Conservation (phyloP, 805 yeast species). For the Wickerhamomyces tratensis region DNA sequence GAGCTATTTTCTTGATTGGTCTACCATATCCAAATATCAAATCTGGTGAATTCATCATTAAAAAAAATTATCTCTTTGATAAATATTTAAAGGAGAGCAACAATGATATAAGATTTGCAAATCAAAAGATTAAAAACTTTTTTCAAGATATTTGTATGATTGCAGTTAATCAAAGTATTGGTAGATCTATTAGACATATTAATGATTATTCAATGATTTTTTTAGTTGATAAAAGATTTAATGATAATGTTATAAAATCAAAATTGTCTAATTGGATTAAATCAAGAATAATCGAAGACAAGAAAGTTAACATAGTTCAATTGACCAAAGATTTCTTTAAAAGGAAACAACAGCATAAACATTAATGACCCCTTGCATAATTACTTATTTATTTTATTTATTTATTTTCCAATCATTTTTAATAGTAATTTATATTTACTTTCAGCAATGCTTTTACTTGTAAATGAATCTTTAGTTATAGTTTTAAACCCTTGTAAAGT, state of each 20-base stretch:
- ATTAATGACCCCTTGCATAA: too few species aligned
- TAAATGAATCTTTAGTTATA: too few species aligned
- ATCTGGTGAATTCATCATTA: slow-evolving; percentile 75
- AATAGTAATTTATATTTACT: too few species aligned
- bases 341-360: too few species aligned
- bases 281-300: slow-evolving; percentile 17
- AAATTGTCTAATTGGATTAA: slow-evolving; percentile 74
- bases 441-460: too few species aligned
- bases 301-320: too few species aligned
- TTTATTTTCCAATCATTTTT: too few species aligned
- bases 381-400: too few species aligned
- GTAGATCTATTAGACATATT: slow-evolving; percentile 80
- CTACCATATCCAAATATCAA: slow-evolving; percentile 81
- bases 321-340: too few species aligned
- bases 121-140: slow-evolving; percentile 39
- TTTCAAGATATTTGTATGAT: slow-evolving; percentile 86
- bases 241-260: slow-evolving; percentile 30
- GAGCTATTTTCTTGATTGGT: slow-evolving; percentile 82
- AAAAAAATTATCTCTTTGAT: slow-evolving; percentile 51
- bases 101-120: slow-evolving; percentile 33
- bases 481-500: too few species aligned
- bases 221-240: slow-evolving; percentile 60
- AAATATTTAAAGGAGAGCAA: slow-evolving; percentile 37
- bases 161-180: slow-evolving; percentile 86
- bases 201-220: slow-evolving; percentile 72